phyloP scores from a whole-genome alignment of 2,329 filamentous ascomycete genomes.

The Simplicillium sp. region DNA sequence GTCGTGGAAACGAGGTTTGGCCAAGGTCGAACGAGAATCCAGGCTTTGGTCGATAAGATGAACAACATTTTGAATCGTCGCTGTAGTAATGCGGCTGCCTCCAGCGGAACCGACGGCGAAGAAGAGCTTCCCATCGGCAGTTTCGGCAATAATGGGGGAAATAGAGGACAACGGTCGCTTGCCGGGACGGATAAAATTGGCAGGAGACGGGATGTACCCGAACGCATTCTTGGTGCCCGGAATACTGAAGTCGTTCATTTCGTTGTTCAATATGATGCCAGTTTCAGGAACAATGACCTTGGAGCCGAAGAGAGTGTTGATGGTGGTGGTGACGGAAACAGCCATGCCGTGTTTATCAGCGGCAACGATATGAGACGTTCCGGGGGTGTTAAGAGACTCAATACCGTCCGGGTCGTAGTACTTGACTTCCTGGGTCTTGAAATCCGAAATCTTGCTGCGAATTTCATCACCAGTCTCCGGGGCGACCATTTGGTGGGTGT shows the following conservation, averaged over 20 bases:
- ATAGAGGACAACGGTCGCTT: constrained; percentile 76
- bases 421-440: constrained; percentile 25
- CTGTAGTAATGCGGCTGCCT: constrained; percentile 75
- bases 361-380: constrained; percentile 58
- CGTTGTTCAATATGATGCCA: constrained; percentile 61
- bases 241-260: constrained; percentile 68
- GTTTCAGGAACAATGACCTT: constrained; percentile 71
- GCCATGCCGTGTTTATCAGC: constrained; percentile 63
- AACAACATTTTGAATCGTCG: constrained; percentile 69
- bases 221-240: constrained; percentile 64
- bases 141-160: constrained; percentile 66
- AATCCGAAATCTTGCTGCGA: constrained; percentile 34
- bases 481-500: constrained; percentile 58
- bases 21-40: constrained; percentile 53
- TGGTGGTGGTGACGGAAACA: constrained; percentile 68
- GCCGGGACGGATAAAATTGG: constrained; percentile 66
- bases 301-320: constrained; percentile 75
- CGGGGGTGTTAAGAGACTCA: constrained; percentile 48
- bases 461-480: constrained; percentile 44
- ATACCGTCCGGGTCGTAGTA: constrained; percentile 36
- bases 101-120: constrained; percentile 71
- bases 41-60: constrained; percentile 61
- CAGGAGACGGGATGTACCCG: constrained; percentile 63
- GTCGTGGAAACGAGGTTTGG: constrained; percentile 66
- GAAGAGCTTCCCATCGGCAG: constrained; percentile 57